Conservation (phyloP, 768 basidiomycete species). For the Tulasnella calospora region DNA sequence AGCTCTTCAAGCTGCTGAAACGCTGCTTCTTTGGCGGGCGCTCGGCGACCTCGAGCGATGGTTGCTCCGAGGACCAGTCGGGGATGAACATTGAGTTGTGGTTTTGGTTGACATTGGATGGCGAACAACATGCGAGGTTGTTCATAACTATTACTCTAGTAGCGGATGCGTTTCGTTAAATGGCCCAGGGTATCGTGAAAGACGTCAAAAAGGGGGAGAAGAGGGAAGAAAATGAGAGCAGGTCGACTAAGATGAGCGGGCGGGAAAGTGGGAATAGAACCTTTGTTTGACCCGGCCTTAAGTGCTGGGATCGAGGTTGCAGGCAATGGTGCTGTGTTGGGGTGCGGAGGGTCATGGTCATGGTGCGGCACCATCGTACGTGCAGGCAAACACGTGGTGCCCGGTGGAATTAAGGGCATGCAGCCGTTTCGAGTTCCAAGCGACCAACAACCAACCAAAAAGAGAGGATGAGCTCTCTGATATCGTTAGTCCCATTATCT, state of each 20-base stretch:
- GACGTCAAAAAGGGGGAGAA: background rate
- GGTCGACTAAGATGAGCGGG: background rate
- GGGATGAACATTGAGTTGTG: constrained; percentile 6
- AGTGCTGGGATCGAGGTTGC: background rate
- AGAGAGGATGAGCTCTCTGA: background rate
- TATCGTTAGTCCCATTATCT: background rate
- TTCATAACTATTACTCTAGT: background rate
- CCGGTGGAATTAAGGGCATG: constrained; percentile 1
- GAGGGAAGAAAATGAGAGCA: background rate
- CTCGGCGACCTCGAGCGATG: background rate
- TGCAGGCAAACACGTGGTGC: constrained; percentile 1
- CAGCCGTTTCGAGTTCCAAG: background rate
- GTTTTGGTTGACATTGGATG: background rate
- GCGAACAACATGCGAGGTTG: background rate
- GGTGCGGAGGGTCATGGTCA: background rate
- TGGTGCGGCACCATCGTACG: background rate
- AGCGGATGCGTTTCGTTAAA: background rate
- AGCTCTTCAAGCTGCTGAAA: background rate
- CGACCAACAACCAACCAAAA: background rate
- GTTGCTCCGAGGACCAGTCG: background rate
- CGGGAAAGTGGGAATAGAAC: background rate
- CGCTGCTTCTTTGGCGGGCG: constrained; percentile 3
- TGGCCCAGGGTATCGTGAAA: background rate
- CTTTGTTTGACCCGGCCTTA: background rate
- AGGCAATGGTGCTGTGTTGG: constrained; percentile 11